phyloP scores from a whole-genome alignment of 2,329 filamentous ascomycete genomes.

The Diplodia scrobiculata region DNA sequence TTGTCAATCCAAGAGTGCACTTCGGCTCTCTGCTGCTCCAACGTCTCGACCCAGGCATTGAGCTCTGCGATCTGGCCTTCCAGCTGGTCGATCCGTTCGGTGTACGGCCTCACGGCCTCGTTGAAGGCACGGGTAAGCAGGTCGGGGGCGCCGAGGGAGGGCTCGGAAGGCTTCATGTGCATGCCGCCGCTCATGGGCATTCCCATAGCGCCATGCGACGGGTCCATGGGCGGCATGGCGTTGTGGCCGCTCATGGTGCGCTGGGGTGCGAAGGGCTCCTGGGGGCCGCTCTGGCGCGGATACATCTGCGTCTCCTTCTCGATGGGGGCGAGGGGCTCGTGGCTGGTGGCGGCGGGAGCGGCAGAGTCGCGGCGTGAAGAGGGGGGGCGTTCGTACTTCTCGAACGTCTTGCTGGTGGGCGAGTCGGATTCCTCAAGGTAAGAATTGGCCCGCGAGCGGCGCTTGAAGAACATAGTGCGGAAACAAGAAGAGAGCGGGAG shows the following conservation, averaged over 20 bases:
- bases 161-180: constrained; percentile 40
- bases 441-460: constrained; percentile 50
- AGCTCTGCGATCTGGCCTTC: constrained; percentile 56
- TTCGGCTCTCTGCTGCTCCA: constrained; percentile 56
- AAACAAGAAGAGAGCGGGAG: constrained; percentile 33
- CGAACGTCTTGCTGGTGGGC: constrained; percentile 45
- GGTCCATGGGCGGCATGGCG: constrained; percentile 35
- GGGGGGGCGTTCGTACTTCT: constrained; percentile 44
- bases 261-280: constrained; percentile 41
- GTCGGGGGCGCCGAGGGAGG: constrained; percentile 48
- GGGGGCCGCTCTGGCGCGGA: constrained; percentile 47
- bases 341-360: constrained; percentile 36
- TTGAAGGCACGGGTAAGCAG: constrained; percentile 57
- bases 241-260: constrained; percentile 31
- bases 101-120: constrained; percentile 55
- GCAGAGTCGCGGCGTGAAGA: constrained; percentile 43
- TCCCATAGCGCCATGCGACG: constrained; percentile 33
- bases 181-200: constrained; percentile 25
- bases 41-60: constrained; percentile 53
- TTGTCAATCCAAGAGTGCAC: constrained; percentile 60
- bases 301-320: constrained; percentile 48
- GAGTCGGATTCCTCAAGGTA: constrained; percentile 51
- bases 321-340: constrained; percentile 36
- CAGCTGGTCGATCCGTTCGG: constrained; percentile 56
- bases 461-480: constrained; percentile 54